Evolutionary conservation across 805 yeast species (phyloP).

Genomic region (Sungouiozyma intestinalis): DNA sequence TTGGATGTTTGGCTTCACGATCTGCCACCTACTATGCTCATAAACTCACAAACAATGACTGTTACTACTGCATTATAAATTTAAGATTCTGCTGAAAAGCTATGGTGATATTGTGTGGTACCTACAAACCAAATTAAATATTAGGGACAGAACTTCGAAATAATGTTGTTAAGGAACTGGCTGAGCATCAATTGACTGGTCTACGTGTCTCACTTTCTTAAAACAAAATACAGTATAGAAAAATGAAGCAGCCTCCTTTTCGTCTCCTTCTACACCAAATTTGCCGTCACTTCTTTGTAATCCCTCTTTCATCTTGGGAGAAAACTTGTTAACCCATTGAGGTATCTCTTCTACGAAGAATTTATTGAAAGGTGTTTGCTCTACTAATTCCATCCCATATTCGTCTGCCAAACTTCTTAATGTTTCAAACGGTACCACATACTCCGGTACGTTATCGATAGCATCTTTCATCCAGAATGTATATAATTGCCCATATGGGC

Average conservation of each 20-base stretch:
- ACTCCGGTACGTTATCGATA: conserved; percentile 92
- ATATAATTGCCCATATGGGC: conserved; percentile 78
- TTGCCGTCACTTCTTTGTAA: conserved; percentile 69
- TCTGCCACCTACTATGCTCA: conserved; percentile 70
- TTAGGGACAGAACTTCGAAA: too few relatives aligned
- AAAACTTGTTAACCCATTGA: conserved; percentile 44
- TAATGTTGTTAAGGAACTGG: neutral
- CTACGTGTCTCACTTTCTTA: conserved; percentile 40
- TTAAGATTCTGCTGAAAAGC: too few relatives aligned
- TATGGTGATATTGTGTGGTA: too few relatives aligned
- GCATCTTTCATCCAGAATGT: conserved; percentile 82
- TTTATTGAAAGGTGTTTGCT: conserved; percentile 68
- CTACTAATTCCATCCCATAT: conserved; percentile 60
- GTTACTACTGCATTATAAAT: conserved; percentile 79
- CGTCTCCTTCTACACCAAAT: conserved; percentile 81
- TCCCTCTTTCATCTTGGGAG: conserved; percentile 54
- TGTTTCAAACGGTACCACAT: conserved; percentile 88
- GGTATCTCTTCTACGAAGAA: conserved; percentile 76
- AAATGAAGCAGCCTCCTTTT: conserved; percentile 78
- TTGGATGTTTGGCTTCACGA: conserved; percentile 73
- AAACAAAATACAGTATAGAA: conserved; percentile 80
- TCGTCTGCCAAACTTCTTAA: conserved; percentile 78
- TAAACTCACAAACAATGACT: conserved; percentile 90
- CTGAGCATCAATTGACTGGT: too few relatives aligned
- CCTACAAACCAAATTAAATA: too few relatives aligned